Conservation (phyloP, 140 eudicot genomes). For the Cichorium intybus region DNA sequence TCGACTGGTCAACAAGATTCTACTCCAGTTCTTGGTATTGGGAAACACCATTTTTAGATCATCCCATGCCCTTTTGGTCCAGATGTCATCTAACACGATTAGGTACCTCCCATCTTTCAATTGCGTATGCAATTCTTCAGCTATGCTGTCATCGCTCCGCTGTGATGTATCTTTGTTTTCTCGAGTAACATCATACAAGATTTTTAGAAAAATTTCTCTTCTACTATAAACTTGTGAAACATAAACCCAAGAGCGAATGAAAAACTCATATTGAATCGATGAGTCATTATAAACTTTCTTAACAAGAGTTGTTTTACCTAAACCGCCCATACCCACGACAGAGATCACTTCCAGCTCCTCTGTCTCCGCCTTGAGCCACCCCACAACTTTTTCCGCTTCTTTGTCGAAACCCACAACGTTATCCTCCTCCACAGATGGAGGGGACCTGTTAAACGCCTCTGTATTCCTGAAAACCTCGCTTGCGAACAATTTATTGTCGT, state of each 20-base stretch:
- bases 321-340: conserved; percentile 33
- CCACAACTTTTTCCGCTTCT: conserved; percentile 11
- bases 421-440: conserved; percentile 25
- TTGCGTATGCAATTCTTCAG: neutral
- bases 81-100: conserved; percentile 37
- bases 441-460: neutral
- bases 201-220: conserved; percentile 13
- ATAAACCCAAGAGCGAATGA: conserved; percentile 30
- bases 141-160: conserved; percentile 9
- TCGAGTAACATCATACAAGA: neutral
- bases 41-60: conserved; percentile 23
- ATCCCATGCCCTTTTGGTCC: conserved; percentile 26
- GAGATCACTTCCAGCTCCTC: conserved; percentile 18
- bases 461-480: neutral
- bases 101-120: conserved; percentile 19
- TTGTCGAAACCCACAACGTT: conserved; percentile 26
- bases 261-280: conserved; percentile 10
- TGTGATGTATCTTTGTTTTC: conserved; percentile 4
- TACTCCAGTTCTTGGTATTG: conserved; percentile 6
- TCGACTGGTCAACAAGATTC: conserved; percentile 27
- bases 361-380: conserved; percentile 8
- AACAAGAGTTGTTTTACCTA: conserved; percentile 35
- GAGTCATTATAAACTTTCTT: conserved; percentile 28
- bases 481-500: conserved; percentile 22
- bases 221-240: conserved; percentile 25